Conservation (phyloP, 75 land plant genomes). For the Sequoiadendron giganteum region DNA sequence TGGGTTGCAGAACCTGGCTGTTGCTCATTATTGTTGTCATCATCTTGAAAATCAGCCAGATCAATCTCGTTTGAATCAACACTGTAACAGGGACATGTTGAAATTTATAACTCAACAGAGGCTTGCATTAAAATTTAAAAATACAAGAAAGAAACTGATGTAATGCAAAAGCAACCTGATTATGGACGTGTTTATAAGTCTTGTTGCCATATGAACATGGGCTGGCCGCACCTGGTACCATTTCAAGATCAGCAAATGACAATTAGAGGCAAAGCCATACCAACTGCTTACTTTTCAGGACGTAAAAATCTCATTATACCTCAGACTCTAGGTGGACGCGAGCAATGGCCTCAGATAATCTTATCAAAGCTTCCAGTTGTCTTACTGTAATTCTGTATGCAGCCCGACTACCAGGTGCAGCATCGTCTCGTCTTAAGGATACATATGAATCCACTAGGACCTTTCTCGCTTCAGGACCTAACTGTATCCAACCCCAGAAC, state of each 20-base stretch:
- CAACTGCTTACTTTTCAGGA: not conserved
- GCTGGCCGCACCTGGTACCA: conserved; percentile 65
- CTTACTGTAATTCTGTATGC: conserved; percentile 97
- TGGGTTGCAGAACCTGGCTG: conserved; percentile 20
- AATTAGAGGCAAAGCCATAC: not conserved
- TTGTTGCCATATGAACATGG: conserved; percentile 84
- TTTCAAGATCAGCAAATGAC: not conserved
- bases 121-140: not conserved
- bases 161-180: conserved; percentile 53
- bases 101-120: not conserved
- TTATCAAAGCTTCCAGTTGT: conserved; percentile 92
- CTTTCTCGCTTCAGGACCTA: conserved; percentile 79
- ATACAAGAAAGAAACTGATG: not conserved
- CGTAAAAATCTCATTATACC: conserved; percentile 22
- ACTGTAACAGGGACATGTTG: conserved; percentile 36
- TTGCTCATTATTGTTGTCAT: conserved; percentile 28
- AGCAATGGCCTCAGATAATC: conserved; percentile 96
- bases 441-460: conserved; percentile 94
- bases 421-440: conserved; percentile 83
- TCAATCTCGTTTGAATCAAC: conserved; percentile 96
- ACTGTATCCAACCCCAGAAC: conserved; percentile 44
- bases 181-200: conserved; percentile 89
- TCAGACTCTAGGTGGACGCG: conserved; percentile 66
- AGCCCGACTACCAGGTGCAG: conserved; percentile 91
- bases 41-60: conserved; percentile 74